Percentiles rank a stretch among this genome's conserved stretches.
These are phyloP conservation scores for Monosporascus cannonballus DNA, from an alignment of 2,329 filamentous ascomycete genomes.

Conservation along the genomic window DNA sequence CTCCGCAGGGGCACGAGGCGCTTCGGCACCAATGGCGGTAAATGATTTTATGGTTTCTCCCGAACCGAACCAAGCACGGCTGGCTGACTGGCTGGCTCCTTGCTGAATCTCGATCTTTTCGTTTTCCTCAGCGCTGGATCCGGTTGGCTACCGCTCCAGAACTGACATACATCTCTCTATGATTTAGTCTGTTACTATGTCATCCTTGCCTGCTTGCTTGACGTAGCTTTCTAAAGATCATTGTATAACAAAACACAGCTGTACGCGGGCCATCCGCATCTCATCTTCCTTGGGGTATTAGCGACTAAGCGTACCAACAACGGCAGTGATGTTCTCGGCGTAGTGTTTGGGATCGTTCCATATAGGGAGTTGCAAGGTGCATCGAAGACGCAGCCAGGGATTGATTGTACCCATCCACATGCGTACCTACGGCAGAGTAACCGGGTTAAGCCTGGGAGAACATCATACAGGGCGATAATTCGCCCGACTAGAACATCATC, in stretches of 20 bases:
- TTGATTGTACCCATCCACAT: too few species aligned
- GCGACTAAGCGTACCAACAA: too few species aligned
- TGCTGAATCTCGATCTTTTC: constrained; percentile 15
- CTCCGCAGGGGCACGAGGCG: constrained; percentile 7
- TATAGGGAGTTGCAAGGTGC: too few species aligned
- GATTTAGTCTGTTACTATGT: too few species aligned
- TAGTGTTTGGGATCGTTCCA: too few species aligned
- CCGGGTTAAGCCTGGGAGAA: background rate
- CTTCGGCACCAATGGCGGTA: constrained; percentile 24
- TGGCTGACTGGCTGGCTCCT: constrained; percentile 8
- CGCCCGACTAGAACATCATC: constrained; percentile 15
- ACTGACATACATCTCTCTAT: too few species aligned
- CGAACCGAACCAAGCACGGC: constrained; percentile 3
- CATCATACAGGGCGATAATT: constrained; percentile 21
- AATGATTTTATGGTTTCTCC: constrained; percentile 12
- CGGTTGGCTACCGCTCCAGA: too few species aligned
- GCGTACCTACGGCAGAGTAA: background rate
- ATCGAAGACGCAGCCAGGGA: too few species aligned
- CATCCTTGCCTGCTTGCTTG: background rate
- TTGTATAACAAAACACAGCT: too few species aligned
- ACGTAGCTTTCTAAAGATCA: background rate
- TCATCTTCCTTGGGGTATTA: too few species aligned
- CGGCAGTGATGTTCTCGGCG: too few species aligned
- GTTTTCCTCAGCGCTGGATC: constrained; percentile 5
- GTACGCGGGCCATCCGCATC: too few species aligned